Conservation (phyloP, 139 green algal species). For the Micromonas commoda region DNA sequence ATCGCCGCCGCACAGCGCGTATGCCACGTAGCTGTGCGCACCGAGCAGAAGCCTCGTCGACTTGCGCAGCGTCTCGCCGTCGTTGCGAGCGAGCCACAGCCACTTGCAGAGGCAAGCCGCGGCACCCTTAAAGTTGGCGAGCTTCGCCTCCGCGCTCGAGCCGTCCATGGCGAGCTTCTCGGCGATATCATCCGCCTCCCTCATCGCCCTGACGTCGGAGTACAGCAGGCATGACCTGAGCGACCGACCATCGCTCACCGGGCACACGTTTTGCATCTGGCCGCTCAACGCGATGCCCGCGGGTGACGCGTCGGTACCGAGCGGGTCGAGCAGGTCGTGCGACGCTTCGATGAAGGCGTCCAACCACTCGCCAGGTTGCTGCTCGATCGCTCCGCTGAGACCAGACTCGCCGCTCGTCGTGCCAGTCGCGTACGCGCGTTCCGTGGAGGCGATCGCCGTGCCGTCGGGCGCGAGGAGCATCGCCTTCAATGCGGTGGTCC, state of each 20-base stretch:
- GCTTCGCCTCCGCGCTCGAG: not conserved
- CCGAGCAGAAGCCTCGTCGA: not conserved
- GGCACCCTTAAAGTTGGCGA: not conserved
- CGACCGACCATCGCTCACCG: not conserved
- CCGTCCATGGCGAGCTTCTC: not conserved
- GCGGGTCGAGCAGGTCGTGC: not conserved
- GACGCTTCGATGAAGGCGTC: not conserved
- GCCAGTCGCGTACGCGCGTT: not conserved
- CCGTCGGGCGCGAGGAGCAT: not conserved
- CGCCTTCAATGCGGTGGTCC: not conserved
- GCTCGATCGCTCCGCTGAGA: not conserved
- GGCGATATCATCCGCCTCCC: not conserved
- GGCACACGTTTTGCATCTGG: constrained; percentile 2
- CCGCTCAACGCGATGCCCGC: not conserved
- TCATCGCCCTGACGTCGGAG: not conserved
- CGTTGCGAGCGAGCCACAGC: not conserved
- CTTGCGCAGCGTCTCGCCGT: not conserved
- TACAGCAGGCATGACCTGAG: not conserved
- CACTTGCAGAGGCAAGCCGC: constrained; percentile 1
- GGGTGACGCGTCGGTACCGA: not conserved
- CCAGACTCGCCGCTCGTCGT: not conserved
- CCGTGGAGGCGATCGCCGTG: not conserved
- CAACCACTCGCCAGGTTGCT: not conserved
- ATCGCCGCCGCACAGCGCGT: not conserved
- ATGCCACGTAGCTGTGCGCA: not conserved